Percentiles rank a stretch among this genome's conserved stretches.
phyloP scores from a whole-genome alignment of 1,284 basidiomycete species.

The Fomitopsis pinicola region DNA sequence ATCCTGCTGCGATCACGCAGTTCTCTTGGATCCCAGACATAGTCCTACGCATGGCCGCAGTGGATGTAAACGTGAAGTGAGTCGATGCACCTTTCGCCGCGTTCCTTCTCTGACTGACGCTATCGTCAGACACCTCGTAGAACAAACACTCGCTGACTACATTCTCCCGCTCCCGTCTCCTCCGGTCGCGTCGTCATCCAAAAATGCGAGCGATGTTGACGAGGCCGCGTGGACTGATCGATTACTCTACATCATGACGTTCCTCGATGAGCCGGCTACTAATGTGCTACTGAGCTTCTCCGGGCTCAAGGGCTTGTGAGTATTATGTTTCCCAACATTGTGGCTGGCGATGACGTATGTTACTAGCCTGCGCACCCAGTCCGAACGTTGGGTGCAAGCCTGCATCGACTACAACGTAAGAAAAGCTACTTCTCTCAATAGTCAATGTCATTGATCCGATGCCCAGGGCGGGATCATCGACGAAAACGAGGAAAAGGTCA shows the following conservation, averaged over 20 bases:
- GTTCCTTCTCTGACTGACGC: background rate
- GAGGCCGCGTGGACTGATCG: constrained; percentile 86
- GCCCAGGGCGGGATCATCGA: constrained; percentile 82
- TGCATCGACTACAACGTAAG: constrained; percentile 82
- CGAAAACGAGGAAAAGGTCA: constrained; percentile 63
- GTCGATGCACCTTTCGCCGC: constrained; percentile 13
- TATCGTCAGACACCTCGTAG: constrained; percentile 47
- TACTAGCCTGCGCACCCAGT: constrained; percentile 56
- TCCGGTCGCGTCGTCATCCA: constrained; percentile 40
- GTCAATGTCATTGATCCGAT: background rate
- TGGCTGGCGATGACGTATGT: background rate
- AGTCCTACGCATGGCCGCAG: constrained; percentile 53
- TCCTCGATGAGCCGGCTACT: constrained; percentile 59
- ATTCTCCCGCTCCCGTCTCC: constrained; percentile 76
- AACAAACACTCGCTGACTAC: constrained; percentile 66
- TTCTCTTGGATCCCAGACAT: constrained; percentile 93
- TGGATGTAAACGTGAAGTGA: constrained; percentile 56
- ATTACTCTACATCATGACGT: constrained; percentile 70
- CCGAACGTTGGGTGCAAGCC: constrained; percentile 60
- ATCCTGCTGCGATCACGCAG: constrained; percentile 68
- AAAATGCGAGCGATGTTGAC: constrained; percentile 54
- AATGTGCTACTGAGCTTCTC: constrained; percentile 60
- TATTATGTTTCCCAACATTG: background rate
- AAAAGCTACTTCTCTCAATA: constrained; percentile 10
- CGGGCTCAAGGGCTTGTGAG: constrained; percentile 53